Conservation (phyloP, 345 rosid species). For the Hibiscus tridactylites region DNA sequence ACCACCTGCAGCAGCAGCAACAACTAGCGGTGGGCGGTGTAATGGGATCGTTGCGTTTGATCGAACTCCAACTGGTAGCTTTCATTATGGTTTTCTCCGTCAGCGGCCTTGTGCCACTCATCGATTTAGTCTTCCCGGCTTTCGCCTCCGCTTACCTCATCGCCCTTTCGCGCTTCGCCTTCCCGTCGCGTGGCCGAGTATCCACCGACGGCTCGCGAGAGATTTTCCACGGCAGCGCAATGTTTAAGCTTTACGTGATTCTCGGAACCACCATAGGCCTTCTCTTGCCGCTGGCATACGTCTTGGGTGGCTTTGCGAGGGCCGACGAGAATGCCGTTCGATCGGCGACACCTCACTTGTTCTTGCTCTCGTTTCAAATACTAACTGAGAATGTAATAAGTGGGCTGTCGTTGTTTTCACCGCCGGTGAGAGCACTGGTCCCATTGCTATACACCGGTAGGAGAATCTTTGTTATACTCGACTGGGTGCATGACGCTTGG, state of each 20-base stretch:
- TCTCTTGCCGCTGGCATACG: constrained; percentile 79
- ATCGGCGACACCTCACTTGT: constrained; percentile 76
- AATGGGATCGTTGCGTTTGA: constrained; percentile 74
- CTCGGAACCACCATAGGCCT: constrained; percentile 68
- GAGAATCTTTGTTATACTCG: constrained; percentile 61
- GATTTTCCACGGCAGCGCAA: constrained; percentile 47
- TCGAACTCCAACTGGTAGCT: constrained; percentile 83
- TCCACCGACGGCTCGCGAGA: constrained; percentile 31
- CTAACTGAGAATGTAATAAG: constrained; percentile 72
- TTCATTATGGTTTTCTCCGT: constrained; percentile 82
- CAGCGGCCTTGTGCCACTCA: constrained; percentile 81
- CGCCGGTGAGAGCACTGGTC: constrained; percentile 78
- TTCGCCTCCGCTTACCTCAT: constrained; percentile 52
- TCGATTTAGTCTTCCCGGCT: constrained; percentile 74
- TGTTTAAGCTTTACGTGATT: constrained; percentile 55
- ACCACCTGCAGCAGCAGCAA: constrained; percentile 10
- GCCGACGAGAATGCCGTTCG: constrained; percentile 70
- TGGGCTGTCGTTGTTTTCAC: constrained; percentile 62
- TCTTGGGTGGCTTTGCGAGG: constrained; percentile 84
- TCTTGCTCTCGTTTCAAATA: constrained; percentile 81
- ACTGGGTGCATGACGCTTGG: constrained; percentile 75
- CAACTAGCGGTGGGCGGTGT: constrained; percentile 29
- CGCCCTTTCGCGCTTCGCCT: constrained; percentile 56
- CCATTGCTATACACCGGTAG: constrained; percentile 70
- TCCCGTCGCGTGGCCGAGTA: constrained; percentile 41